These are phyloP conservation scores for Linanthus parryae DNA, from an alignment of 148 eudicot species.

Conservation along the genomic window DNA sequence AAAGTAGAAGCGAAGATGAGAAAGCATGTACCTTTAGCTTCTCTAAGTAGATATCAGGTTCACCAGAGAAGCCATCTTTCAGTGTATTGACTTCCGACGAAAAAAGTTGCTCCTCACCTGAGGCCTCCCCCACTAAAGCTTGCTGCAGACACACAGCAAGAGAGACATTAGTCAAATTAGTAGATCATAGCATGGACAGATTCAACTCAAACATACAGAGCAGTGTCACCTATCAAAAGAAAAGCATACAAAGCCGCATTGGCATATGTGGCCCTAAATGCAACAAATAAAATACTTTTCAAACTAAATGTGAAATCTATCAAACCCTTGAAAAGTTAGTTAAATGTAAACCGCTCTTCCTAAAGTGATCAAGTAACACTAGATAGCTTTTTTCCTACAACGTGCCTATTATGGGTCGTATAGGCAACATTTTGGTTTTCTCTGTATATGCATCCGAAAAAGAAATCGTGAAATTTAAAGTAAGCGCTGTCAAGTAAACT, in stretches of 20 bases:
- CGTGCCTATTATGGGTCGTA: too few relatives aligned
- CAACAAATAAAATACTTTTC: not conserved
- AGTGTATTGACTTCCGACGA: conserved; percentile 46
- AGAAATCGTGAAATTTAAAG: too few relatives aligned
- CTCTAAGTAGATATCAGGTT: conserved; percentile 54
- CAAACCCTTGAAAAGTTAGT: not conserved
- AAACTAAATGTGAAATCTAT: not conserved
- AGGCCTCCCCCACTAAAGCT: conserved; percentile 94
- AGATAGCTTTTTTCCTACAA: too few relatives aligned
- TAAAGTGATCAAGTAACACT: too few relatives aligned
- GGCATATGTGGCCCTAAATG: not conserved
- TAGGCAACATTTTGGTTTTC: too few relatives aligned
- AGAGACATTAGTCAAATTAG: conserved; percentile 3
- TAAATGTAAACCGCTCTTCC: too few relatives aligned
- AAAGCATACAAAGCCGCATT: too few relatives aligned
- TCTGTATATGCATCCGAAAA: too few relatives aligned
- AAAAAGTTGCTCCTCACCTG: conserved; percentile 91
- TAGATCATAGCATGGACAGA: not conserved
- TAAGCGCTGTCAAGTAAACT: too few relatives aligned
- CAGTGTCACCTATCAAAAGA: too few relatives aligned
- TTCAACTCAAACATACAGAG: not conserved
- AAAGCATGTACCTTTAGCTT: conserved; percentile 85
- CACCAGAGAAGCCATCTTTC: conserved; percentile 45
- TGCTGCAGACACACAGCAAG: conserved; percentile 41
- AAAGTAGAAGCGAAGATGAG: too few relatives aligned